These are phyloP conservation scores for Truncatella angustata DNA, from an alignment of 2,329 filamentous ascomycete genomes.

Conservation along the genomic window DNA sequence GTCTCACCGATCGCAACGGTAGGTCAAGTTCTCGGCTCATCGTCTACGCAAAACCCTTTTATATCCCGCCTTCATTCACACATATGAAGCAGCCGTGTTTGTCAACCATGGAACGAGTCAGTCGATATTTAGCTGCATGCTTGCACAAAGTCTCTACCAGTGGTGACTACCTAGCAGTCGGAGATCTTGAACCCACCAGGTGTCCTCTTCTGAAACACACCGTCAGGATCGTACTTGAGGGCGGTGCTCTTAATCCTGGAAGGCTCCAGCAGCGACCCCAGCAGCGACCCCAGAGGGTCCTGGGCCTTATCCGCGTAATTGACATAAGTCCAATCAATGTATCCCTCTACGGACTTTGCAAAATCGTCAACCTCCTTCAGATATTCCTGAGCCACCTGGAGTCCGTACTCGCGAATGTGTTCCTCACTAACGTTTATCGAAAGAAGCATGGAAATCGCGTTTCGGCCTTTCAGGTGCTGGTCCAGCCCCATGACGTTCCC, in stretches of 20 bases:
- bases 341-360: not conserved
- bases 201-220: not conserved
- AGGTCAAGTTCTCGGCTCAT: no score
- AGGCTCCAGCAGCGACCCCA: conserved; percentile 1
- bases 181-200: conserved; percentile 6
- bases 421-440: conserved; percentile 8
- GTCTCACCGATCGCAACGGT: no score
- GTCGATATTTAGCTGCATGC: no score
- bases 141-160: no score
- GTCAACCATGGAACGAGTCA: no score
- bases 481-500: conserved; percentile 18
- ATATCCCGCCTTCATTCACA: no score
- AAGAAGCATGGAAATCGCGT: conserved; percentile 6
- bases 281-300: no score
- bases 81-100: no score
- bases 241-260: not conserved
- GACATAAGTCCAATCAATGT: conserved; percentile 6
- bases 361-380: not conserved
- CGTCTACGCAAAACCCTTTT: no score
- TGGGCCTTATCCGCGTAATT: conserved; percentile 6
- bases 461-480: conserved; percentile 16
- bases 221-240: not conserved
- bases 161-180: no score
- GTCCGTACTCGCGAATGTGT: not conserved
- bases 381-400: not conserved